Percentiles rank a stretch among this genome's conserved stretches.
Conservation (phyloP, 2,329 filamentous ascomycete species). For the Neofusicoccum kwambonambiense region DNA sequence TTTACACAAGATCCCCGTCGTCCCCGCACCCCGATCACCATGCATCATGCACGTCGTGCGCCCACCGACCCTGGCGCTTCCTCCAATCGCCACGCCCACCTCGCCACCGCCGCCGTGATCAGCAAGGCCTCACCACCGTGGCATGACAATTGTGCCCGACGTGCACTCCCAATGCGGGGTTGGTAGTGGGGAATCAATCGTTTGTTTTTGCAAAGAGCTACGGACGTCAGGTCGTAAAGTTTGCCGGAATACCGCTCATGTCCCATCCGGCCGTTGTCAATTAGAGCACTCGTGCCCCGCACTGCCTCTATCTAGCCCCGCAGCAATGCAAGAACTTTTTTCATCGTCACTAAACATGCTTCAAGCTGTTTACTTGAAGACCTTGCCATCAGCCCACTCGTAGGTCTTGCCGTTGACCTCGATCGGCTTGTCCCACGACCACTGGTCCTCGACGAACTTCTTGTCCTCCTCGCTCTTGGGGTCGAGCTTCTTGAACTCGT, state of each 20-base stretch:
- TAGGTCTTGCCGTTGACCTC: conserved; percentile 83
- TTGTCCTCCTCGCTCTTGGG: conserved; percentile 79
- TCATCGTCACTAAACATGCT: background rate
- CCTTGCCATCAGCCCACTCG: conserved; percentile 87
- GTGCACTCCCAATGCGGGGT: background rate
- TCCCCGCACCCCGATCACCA: conserved; percentile 15
- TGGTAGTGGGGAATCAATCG: conserved; percentile 6
- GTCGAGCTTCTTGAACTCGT: conserved; percentile 96
- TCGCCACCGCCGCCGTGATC: background rate
- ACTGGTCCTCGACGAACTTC: conserved; percentile 81
- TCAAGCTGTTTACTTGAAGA: conserved; percentile 81
- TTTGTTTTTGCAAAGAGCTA: conserved; percentile 15
- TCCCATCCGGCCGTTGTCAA: conserved; percentile 15
- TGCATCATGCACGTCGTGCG: conserved; percentile 15
- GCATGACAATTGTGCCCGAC: background rate
- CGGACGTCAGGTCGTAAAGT: conserved; percentile 17
- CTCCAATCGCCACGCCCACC: conserved; percentile 1
- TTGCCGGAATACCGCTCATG: conserved; percentile 14
- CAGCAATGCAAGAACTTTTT: conserved; percentile 13
- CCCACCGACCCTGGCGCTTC: conserved; percentile 4
- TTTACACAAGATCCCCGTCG: conserved; percentile 13
- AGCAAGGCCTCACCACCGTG: conserved; percentile 4
- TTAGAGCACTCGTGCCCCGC: conserved; percentile 1
- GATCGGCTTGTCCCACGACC: conserved; percentile 88
- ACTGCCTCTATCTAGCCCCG: conserved; percentile 9